These are phyloP conservation scores for Mucor irregularis DNA, from an alignment of 371 early-diverging fungal genomes.

Conservation along the genomic window DNA sequence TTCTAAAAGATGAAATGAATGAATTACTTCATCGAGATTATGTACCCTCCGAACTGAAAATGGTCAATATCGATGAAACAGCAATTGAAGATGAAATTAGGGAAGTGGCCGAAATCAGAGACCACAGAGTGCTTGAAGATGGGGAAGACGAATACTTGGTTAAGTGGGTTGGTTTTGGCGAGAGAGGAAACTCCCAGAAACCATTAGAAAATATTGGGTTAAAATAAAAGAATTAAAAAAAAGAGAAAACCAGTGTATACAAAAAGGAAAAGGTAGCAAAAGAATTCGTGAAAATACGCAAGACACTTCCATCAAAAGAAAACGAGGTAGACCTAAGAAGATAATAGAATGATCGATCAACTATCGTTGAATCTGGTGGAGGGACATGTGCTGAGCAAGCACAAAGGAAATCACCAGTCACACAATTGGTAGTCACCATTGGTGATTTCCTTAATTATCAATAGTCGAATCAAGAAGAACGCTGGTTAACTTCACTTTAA, in stretches of 20 bases:
- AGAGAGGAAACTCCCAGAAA: slow-evolving; percentile 2
- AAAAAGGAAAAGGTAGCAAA: not conserved
- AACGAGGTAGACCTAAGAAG: not conserved
- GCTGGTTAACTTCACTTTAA: too few relatives aligned
- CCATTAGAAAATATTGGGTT: slow-evolving; percentile 1
- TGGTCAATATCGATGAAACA: slow-evolving; percentile 6
- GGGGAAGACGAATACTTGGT: not conserved
- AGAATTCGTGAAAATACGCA: not conserved
- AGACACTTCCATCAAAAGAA: too few relatives aligned
- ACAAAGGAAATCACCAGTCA: too few relatives aligned
- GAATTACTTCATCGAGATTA: slow-evolving; percentile 14
- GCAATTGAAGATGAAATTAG: slow-evolving; percentile 5
- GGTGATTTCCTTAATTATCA: too few relatives aligned
- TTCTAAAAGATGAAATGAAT: slow-evolving; percentile 9
- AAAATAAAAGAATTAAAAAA: not conserved
- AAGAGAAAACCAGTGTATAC: too few relatives aligned
- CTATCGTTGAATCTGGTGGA: not conserved
- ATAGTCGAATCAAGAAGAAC: too few relatives aligned
- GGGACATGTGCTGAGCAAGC: not conserved
- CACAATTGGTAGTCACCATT: too few relatives aligned
- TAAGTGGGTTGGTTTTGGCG: slow-evolving; percentile 6
- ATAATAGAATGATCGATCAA: not conserved
- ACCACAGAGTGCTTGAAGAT: not conserved
- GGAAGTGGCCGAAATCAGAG: not conserved
- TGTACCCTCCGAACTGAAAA: slow-evolving; percentile 14